These are phyloP conservation scores for Quercus alba DNA, from an alignment of 306 rosid species.

Conservation along the genomic window DNA sequence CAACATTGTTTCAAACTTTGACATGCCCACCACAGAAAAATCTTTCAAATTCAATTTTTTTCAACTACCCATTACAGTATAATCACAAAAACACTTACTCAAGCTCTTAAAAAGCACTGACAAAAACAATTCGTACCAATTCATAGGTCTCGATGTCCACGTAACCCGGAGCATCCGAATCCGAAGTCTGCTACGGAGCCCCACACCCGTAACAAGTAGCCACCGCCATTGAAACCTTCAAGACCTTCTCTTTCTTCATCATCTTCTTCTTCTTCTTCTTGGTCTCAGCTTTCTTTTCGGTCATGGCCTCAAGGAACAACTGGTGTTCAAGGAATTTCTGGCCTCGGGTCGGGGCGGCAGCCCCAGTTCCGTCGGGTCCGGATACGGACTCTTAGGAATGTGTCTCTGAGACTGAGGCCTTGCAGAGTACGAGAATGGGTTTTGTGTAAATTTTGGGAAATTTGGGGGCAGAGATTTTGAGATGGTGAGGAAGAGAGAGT, in stretches of 20 bases:
- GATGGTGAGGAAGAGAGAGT: constrained; percentile 29
- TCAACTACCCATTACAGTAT: too few species aligned
- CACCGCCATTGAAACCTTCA: constrained; percentile 42
- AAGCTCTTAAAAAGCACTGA: too few species aligned
- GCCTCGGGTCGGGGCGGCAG: constrained; percentile 81
- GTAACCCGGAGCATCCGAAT: constrained; percentile 71
- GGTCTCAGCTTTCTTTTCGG: constrained; percentile 32
- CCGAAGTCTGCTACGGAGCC: constrained; percentile 78
- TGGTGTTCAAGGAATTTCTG: constrained; percentile 70
- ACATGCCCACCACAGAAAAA: too few species aligned
- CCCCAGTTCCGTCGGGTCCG: constrained; percentile 59
- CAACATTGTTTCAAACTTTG: too few species aligned
- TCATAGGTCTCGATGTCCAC: constrained; percentile 64
- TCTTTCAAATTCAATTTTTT: too few species aligned
- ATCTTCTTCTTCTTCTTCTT: constrained; percentile 25
- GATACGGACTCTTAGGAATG: constrained; percentile 9
- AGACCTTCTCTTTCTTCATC: constrained; percentile 43
- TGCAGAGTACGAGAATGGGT: constrained; percentile 33
- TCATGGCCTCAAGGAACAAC: constrained; percentile 52
- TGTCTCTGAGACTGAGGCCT: constrained; percentile 23
- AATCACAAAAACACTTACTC: too few species aligned
- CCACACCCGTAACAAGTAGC: constrained; percentile 86
- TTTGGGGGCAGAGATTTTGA: constrained; percentile 22
- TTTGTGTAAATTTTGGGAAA: constrained; percentile 18
- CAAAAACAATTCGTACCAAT: constrained; percentile 31